Conservation (phyloP, 2,329 filamentous ascomycete genomes). For the Arthrobotrys megalospora region DNA sequence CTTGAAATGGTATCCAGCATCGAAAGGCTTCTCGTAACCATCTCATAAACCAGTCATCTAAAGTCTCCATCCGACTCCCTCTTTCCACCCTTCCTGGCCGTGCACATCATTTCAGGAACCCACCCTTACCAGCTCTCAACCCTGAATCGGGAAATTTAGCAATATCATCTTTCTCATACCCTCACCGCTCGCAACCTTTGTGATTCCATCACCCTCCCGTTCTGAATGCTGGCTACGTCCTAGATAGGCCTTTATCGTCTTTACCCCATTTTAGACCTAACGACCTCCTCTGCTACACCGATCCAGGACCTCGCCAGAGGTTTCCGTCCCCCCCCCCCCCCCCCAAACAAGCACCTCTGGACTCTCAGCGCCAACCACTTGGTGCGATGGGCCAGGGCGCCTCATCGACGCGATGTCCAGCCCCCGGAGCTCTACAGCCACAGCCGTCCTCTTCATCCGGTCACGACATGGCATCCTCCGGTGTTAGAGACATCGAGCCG, state of each 20-base stretch:
- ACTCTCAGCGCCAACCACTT: conserved; percentile 52
- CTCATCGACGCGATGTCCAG: conserved; percentile 60
- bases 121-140: background rate
- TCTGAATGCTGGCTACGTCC: background rate
- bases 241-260: background rate
- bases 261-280: background rate
- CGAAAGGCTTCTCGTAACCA: no score
- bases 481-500: conserved; percentile 12
- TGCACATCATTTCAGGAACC: conserved; percentile 5
- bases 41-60: no score
- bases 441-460: conserved; percentile 20
- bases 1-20: no score
- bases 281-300: background rate
- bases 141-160: background rate
- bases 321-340: conserved; percentile 12
- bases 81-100: background rate
- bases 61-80: background rate
- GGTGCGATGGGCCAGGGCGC: conserved; percentile 61
- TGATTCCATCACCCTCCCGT: background rate
- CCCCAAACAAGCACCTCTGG: conserved; percentile 52
- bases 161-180: background rate
- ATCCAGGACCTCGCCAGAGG: conserved; percentile 13
- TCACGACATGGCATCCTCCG: conserved; percentile 33
- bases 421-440: conserved; percentile 36
- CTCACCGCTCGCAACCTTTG: background rate